Base-by-base conservation (phyloP, 140 eudicot genomes). In the Flaveria floridana region DNA sequence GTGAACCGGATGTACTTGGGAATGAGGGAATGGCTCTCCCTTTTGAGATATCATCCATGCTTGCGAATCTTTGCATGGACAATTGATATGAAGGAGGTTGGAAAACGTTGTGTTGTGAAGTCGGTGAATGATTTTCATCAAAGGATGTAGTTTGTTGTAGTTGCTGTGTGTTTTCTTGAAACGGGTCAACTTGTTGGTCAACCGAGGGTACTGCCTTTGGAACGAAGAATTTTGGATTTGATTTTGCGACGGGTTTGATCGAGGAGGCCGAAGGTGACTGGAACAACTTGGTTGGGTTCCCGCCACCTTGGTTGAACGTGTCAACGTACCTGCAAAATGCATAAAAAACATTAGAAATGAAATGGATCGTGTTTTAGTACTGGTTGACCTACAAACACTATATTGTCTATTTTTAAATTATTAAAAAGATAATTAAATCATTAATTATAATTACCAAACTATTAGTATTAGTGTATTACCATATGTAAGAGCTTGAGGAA, bases 231-330 rank as follows among this genome's bases (percentile, higher is more conserved):
- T 87, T 88, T 15, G 97, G 87, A 65, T 77, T 88, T 26, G 89
- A 15, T 23, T 79, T 78, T 46, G 76, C 30, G 16, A 83, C 57
- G 7, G 96, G 85, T 76, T 87, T 94, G 12, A 76, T 16, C 30
- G 94, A 66, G 56, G 94, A 71, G 52, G 59, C 85, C 21, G 96
- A 71, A 3, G 97, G 95, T 20, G 97, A 81, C 28, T 85, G 96
- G 91, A 90, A 94, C 59, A 74, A 63, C 78, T 82, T 94, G 77
- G 95, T 34, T 41, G 88, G 75, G 82, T 82, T 86, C 25, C 99
- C 97, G 16, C 94, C 94, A 26, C 96, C 96, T 82, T 88, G 81
- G 88, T 94, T 94, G 66, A 94, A 94, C 37, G 96, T 94, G 84
- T 94, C 99, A 3, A 94, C 99, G 25, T 94, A 94, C 89, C 99